These are phyloP conservation scores for Chaetomium globosum DNA, from an alignment of 2,329 filamentous ascomycete species.

Conservation along the genomic window DNA sequence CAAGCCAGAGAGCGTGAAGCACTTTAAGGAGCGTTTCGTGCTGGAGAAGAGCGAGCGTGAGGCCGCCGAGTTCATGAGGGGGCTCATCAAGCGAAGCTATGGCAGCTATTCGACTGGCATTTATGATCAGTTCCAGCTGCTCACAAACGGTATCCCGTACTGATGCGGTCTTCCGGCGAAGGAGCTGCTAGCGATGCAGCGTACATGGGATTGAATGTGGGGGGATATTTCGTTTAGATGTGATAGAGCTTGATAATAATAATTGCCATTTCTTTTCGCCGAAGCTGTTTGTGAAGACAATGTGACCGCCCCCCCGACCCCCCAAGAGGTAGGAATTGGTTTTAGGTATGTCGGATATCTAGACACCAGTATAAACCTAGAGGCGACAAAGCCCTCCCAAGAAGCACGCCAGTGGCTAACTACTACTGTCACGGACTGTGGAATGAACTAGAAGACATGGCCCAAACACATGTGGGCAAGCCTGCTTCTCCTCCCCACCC, in stretches of 20 bases:
- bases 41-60: conserved; percentile 89
- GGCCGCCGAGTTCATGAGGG: conserved; percentile 91
- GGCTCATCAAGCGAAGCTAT: conserved; percentile 86
- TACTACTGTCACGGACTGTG: neutral
- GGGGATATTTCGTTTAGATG: neutral
- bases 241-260: conserved; percentile 1
- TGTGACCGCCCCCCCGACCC: neutral
- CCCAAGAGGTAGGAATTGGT: neutral
- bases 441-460: neutral
- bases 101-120: conserved; percentile 88
- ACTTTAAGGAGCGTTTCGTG: conserved; percentile 91
- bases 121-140: conserved; percentile 96
- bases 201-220: neutral
- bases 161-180: conserved; percentile 46
- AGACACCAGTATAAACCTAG: neutral
- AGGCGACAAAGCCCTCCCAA: neutral
- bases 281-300: neutral
- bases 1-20: conserved; percentile 90
- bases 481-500: neutral
- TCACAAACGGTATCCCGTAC: conserved; percentile 97
- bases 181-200: neutral
- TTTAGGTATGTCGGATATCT: neutral
- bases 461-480: too few species aligned
- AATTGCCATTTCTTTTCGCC: neutral
- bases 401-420: neutral